These are phyloP conservation scores for Hippophae rhamnoides DNA, from an alignment of 306 rosid genomes.

Conservation along the genomic window DNA sequence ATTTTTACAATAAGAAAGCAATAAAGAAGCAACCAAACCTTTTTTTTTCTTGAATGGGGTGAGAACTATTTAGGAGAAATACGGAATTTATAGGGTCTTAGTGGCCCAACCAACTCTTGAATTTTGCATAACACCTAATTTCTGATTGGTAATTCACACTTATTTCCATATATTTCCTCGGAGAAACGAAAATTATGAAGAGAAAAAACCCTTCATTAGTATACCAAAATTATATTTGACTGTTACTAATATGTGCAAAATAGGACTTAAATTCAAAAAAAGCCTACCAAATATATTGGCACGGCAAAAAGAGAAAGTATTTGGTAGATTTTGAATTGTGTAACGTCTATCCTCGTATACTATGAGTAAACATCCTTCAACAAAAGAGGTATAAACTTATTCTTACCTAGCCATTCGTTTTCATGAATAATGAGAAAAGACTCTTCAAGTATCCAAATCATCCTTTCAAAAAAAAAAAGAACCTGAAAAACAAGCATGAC, in stretches of 20 bases:
- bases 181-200: neutral
- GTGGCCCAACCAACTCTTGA: slow-evolving; percentile 1
- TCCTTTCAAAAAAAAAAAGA: too few relatives aligned
- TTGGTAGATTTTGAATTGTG: neutral
- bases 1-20: neutral
- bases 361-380: too few relatives aligned
- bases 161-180: slow-evolving; percentile 1
- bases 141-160: neutral
- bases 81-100: slow-evolving; percentile 2
- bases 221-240: neutral
- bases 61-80: neutral
- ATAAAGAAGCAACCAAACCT: neutral
- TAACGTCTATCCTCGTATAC: too few relatives aligned
- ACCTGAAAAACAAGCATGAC: too few relatives aligned
- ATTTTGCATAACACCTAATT: neutral
- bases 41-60: neutral
- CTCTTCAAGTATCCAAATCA: too few relatives aligned
- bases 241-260: neutral
- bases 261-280: neutral
- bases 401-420: too few relatives aligned
- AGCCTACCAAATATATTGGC: neutral
- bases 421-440: too few relatives aligned
- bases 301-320: neutral
- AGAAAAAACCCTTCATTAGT: neutral
- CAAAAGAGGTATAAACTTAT: too few relatives aligned